Evolutionary conservation across 2,329 filamentous ascomycete genomes (phyloP), one percentile per base, ranked within the genome.

Genomic region (Fusarium sambucinum): DNA sequence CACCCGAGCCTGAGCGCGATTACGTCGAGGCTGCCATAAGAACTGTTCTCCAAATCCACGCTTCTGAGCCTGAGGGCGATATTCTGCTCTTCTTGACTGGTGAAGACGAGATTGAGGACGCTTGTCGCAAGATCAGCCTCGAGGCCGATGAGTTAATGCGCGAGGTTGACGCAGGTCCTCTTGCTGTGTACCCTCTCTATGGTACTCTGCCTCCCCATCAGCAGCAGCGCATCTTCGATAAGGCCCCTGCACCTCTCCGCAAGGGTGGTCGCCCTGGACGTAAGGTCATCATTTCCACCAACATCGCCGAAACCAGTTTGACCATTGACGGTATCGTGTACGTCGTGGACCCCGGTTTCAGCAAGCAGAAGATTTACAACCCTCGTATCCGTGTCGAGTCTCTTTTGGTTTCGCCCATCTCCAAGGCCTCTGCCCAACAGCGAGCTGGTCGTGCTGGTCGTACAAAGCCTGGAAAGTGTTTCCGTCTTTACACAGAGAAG

Each of bases 361-460:
- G 94, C 83, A 99, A 99, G 83, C 96, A 99, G 77, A 99, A 98
- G 81, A 96, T 98, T 67, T 99, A 98, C 85, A 98, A 99, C 80
- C 95, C 96, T 23, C 90, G 96, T 64, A 96, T 97, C 73, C 90
- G 96, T 79, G 94, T 99, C 69, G 96, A 99, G 81, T 98, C 96
- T 1, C 86, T 99, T 10, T 85, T 99, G n/a, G 95, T 99, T 7
- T 97, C 96, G 5, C 94, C 96, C 23, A 98, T 99, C 72, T 98
- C 94, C 61, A 98, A 97, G 80, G 96, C 96, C 25, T 98, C 96
- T 2, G 96, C 96, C 12, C 93, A 97, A 78, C 96, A 99, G 82
- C 88, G 96, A 79, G 96, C 96, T 68, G 96, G 96, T 91, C 95
- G 96, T 93, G 96, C 96, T 16, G 96, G 96, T 86, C 95, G 96